Evolutionary conservation across 768 basidiomycete genomes (phyloP).

Genomic region (Hydnomerulius pinastri): DNA sequence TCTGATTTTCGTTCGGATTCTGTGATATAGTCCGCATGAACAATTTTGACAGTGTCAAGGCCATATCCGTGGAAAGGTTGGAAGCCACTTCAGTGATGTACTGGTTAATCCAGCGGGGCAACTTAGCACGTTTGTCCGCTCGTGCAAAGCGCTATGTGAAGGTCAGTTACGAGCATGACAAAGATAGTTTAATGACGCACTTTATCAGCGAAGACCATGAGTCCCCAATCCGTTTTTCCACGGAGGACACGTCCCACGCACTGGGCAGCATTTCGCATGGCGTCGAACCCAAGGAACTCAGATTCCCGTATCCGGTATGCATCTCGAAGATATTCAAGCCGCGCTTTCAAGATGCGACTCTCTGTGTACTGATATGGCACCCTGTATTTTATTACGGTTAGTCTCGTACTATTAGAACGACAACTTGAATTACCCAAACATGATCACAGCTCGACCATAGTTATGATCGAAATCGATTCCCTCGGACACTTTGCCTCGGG

Average conservation of each 20-base stretch:
- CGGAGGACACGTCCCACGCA: constrained; percentile 97
- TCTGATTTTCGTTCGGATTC: constrained; percentile 94
- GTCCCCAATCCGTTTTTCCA: constrained; percentile 98
- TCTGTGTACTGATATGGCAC: constrained; percentile 99
- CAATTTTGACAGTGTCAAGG: constrained; percentile 87
- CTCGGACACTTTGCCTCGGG: constrained; percentile 98
- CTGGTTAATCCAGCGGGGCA: constrained; percentile 98
- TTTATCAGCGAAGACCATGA: constrained; percentile 99
- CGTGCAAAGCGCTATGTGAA: constrained; percentile 80
- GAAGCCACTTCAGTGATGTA: constrained; percentile 99
- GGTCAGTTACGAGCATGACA: background rate
- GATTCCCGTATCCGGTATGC: constrained; percentile 98
- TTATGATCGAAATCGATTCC: constrained; percentile 99
- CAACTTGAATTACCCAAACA: constrained; percentile 81
- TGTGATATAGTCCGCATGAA: constrained; percentile 99
- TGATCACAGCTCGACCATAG: constrained; percentile 97
- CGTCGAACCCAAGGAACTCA: constrained; percentile 98
- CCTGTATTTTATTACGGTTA: constrained; percentile 39
- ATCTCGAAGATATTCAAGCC: constrained; percentile 96
- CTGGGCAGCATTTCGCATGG: constrained; percentile 98
- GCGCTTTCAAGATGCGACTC: constrained; percentile 94
- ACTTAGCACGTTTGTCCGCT: constrained; percentile 90
- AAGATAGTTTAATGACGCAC: constrained; percentile 41
- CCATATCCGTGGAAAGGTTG: constrained; percentile 98
- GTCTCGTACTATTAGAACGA: no score